Conservation (phyloP, 495 filamentous ascomycete genomes). For the Talaromyces liani region DNA sequence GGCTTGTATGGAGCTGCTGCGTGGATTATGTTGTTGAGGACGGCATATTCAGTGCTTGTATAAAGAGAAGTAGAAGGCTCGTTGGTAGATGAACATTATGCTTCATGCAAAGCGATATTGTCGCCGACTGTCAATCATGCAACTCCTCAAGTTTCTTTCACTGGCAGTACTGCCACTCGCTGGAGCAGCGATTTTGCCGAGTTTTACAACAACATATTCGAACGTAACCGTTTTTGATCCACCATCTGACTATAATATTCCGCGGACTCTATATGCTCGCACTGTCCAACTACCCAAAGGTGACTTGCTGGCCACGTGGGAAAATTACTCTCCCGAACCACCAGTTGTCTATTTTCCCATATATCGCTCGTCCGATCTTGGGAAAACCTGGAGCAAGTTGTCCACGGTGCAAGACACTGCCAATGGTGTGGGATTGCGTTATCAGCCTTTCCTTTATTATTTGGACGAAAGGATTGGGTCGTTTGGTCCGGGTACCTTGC, state of each 20-base stretch:
- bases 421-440: constrained; percentile 57
- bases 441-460: constrained; percentile 61
- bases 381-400: constrained; percentile 54
- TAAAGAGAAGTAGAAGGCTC: no score
- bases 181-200: no score
- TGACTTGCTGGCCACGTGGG: constrained; percentile 43
- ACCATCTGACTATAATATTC: neutral
- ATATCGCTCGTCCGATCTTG: constrained; percentile 53
- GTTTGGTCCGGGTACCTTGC: constrained; percentile 51
- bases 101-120: no score
- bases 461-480: constrained; percentile 48
- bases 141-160: no score
- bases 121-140: no score
- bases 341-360: constrained; percentile 56
- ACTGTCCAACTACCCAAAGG: constrained; percentile 20
- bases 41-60: no score
- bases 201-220: neutral
- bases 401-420: constrained; percentile 54
- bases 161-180: no score
- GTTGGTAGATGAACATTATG: no score
- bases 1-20: no score
- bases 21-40: no score
- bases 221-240: neutral
- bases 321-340: constrained; percentile 52
- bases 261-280: constrained; percentile 15